Evolutionary conservation across 2,329 filamentous ascomycete genomes (phyloP), one percentile per base, ranked within the genome.

Genomic region (Botrytis medusae): DNA sequence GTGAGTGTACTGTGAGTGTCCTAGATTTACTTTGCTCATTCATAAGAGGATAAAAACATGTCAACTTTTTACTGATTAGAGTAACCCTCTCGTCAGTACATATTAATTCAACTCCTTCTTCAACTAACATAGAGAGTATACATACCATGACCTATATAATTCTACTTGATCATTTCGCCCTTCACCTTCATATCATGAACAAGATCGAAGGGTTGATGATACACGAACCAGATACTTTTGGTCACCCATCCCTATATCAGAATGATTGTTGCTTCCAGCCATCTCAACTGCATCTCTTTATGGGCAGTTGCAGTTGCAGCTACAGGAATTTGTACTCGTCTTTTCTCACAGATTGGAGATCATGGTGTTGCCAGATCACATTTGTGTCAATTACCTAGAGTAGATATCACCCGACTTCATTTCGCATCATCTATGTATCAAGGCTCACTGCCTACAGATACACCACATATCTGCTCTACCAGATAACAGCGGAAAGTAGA

Each of bases 331-430:
- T n/a, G n/a, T n/a, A n/a, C n/a, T n/a, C n/a, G n/a, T n/a, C n/a
- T n/a, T n/a, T n/a, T n/a, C n/a, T n/a, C n/a, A 25, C 1, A 16
- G 8, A 16, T 9, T n/a, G 22, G 1, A 25, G 22, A 14, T 6
- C 16, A 2, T 61, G 10, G 12, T 25, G 16, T 25, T 14, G 2
- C 9, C 1, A 37, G 20, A 34, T 60, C 34, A 22, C 37, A n/a
- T 25, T 5, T 37, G 9, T 37, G 2, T 25, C 48, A 54, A 25
- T 25, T 1, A 54, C n/a, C 12, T 5, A 54, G 16, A 2, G 7
- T 0, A 14, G 7, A 54, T 0, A 54, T 16, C 0, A 29, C 0
- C 0, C 1, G 12, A 48, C 22, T 48, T 25, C 22, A 48, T 4
- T 48, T 5, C 22, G 9, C 4, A 48, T 9, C 0, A 25, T 25